Percentiles rank a stretch among this genome's conserved stretches.
phyloP scores from a whole-genome alignment of 2,329 filamentous ascomycete genomes.

The Venturia aucupariae region DNA sequence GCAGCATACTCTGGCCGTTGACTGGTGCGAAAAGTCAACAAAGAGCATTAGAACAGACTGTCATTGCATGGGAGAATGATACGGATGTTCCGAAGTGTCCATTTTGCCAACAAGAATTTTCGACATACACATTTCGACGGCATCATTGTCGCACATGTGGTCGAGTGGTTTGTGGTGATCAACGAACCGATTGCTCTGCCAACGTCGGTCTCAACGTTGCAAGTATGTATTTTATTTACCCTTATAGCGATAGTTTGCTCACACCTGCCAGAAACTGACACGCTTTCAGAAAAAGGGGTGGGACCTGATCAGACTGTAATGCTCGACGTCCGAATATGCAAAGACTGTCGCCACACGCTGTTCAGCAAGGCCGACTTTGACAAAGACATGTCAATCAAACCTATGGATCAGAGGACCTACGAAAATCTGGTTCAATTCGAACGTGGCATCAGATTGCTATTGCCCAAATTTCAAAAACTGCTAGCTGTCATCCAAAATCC shows the following conservation, averaged over 20 bases:
- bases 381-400: slow-evolving; percentile 56
- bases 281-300: slow-evolving; percentile 7
- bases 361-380: slow-evolving; percentile 71
- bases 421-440: slow-evolving; percentile 81
- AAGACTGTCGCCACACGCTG: slow-evolving; percentile 67
- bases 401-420: slow-evolving; percentile 70
- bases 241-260: not conserved
- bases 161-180: slow-evolving; percentile 84
- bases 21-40: slow-evolving; percentile 58
- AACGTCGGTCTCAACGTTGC: slow-evolving; percentile 75
- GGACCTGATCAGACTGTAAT: slow-evolving; percentile 37
- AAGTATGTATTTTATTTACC: slow-evolving; percentile 36
- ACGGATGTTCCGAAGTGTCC: slow-evolving; percentile 70
- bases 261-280: not conserved
- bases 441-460: slow-evolving; percentile 68
- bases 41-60: slow-evolving; percentile 77
- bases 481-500: slow-evolving; percentile 65
- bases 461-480: slow-evolving; percentile 76
- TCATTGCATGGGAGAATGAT: slow-evolving; percentile 95
- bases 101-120: slow-evolving; percentile 93
- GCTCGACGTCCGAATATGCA: slow-evolving; percentile 84
- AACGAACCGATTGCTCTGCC: slow-evolving; percentile 70
- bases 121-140: slow-evolving; percentile 81
- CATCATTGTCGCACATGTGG: slow-evolving; percentile 95
- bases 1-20: slow-evolving; percentile 45